Conservation (phyloP, 2,329 filamentous ascomycete genomes). For the Cytospora leucostoma region DNA sequence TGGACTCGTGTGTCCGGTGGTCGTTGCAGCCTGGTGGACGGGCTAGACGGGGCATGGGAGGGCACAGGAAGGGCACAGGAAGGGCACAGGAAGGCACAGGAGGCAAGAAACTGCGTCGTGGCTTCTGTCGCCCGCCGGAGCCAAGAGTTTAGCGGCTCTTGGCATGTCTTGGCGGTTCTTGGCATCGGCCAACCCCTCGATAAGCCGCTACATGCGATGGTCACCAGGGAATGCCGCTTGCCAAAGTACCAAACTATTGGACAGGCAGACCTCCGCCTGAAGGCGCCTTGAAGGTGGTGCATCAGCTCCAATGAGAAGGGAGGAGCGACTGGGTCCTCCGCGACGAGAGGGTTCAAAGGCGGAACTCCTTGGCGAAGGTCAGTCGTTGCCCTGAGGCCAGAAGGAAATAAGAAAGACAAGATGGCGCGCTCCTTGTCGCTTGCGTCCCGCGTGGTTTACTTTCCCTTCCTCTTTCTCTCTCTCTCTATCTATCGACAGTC, state of each 20-base stretch:
- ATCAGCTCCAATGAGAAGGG: neutral
- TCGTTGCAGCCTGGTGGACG: no score
- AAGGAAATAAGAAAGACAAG: conserved; percentile 36
- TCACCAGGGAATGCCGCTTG: neutral
- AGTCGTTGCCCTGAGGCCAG: neutral
- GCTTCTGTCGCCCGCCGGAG: neutral
- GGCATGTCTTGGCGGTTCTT: neutral
- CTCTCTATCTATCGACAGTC: neutral
- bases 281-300: neutral
- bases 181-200: neutral
- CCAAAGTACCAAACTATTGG: neutral
- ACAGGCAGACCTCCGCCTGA: neutral
- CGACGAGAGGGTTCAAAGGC: neutral
- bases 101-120: conserved; percentile 1
- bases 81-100: neutral
- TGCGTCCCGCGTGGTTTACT: conserved; percentile 25
- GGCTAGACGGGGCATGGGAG: neutral
- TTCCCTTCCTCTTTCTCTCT: conserved; percentile 6
- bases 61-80: no score
- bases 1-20: neutral
- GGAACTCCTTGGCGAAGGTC: neutral
- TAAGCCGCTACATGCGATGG: neutral
- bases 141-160: neutral
- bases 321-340: conserved; percentile 1
- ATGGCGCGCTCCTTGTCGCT: conserved; percentile 32